Evolutionary conservation across 2,329 filamentous ascomycete species (phyloP).

Genomic region (Colletotrichum somersetense): DNA sequence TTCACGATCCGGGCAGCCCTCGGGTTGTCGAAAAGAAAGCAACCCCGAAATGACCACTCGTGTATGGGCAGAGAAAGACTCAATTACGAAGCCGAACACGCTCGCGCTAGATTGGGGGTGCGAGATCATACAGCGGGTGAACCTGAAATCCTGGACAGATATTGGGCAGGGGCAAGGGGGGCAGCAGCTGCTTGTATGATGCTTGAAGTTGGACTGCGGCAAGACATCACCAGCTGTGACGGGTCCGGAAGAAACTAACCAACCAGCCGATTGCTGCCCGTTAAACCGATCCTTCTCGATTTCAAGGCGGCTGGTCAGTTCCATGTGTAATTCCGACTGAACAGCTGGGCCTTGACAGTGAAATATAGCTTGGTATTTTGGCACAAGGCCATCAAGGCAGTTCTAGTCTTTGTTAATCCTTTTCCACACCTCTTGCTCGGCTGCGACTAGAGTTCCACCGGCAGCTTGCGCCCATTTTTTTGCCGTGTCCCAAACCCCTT

Average conservation of each 20-base stretch:
- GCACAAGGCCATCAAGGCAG: not conserved
- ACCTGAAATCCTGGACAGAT: conserved; percentile 25
- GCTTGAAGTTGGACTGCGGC: conserved; percentile 19
- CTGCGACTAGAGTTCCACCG: conserved; percentile 68
- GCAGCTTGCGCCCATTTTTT: conserved; percentile 70
- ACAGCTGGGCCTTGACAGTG: not conserved
- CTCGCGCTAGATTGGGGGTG: conserved; percentile 13
- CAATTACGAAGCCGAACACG: conserved; percentile 19
- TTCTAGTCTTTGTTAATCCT: conserved; percentile 69
- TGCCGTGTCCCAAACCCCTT: conserved; percentile 67
- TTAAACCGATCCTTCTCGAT: not conserved
- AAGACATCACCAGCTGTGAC: conserved; percentile 13
- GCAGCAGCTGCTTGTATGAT: conserved; percentile 19
- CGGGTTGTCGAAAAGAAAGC: conserved; percentile 15
- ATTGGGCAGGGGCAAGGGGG: conserved; percentile 9
- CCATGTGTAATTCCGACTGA: not conserved
- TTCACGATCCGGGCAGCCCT: conserved; percentile 22
- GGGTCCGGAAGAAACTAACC: not conserved
- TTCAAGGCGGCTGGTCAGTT: not conserved
- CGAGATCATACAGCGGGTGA: conserved; percentile 8
- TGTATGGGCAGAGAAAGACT: not conserved
- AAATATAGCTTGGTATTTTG: conserved; percentile 8
- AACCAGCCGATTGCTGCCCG: not conserved
- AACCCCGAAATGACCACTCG: conserved; percentile 12
- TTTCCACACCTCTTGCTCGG: conserved; percentile 73